Evolutionary conservation across 1,284 basidiomycete genomes (phyloP).

Genomic region (Spongiforma sp.): DNA sequence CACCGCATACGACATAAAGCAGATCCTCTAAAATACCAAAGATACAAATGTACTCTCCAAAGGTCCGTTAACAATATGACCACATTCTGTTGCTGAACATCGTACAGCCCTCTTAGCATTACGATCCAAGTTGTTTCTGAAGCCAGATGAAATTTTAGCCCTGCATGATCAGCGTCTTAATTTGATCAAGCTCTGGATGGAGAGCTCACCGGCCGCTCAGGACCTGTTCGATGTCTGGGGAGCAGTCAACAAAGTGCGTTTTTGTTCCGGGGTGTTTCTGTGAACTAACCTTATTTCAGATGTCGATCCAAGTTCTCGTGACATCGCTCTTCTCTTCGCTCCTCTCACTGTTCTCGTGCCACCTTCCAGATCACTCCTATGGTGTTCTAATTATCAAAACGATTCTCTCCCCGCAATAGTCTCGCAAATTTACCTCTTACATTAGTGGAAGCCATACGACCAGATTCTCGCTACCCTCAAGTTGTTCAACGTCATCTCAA

Average conservation of each 20-base stretch:
- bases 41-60: conserved; percentile 28
- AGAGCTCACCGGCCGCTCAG: conserved; percentile 54
- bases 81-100: not conserved
- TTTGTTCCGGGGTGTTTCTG: conserved; percentile 8
- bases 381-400: conserved; percentile 65
- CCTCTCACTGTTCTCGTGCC: conserved; percentile 62
- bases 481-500: conserved; percentile 61
- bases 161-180: conserved; percentile 62
- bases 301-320: conserved; percentile 48
- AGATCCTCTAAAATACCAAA: conserved; percentile 20
- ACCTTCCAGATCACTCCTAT: conserved; percentile 65
- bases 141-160: conserved; percentile 29
- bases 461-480: conserved; percentile 68
- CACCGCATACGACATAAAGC: conserved; percentile 31
- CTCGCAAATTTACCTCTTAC: conserved; percentile 61
- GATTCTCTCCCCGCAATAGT: conserved; percentile 58
- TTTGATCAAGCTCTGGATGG: conserved; percentile 66
- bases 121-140: conserved; percentile 36
- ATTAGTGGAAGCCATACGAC: conserved; percentile 63
- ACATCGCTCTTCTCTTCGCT: conserved; percentile 60
- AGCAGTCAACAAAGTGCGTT: conserved; percentile 49
- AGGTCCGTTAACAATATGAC: conserved; percentile 23
- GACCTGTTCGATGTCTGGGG: conserved; percentile 73
- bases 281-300: conserved; percentile 33
- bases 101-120: conserved; percentile 49